These are phyloP conservation scores for Harringtonia lauricola DNA, from an alignment of 2,329 filamentous ascomycete genomes.

Conservation along the genomic window DNA sequence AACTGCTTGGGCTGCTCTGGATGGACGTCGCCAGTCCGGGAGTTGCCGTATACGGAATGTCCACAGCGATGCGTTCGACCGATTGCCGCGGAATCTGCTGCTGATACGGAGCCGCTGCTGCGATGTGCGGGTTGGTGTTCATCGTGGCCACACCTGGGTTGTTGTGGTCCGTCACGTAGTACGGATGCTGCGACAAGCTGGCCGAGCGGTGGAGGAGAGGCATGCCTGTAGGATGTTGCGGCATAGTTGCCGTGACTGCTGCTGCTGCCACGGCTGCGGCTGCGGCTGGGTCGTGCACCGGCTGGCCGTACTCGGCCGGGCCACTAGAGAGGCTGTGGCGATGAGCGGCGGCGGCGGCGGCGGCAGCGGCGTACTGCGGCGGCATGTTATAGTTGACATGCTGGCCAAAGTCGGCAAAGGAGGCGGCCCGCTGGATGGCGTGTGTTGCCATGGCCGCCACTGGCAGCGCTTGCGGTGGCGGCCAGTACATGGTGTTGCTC, in stretches of 20 bases:
- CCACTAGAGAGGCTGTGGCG: slow-evolving; percentile 35
- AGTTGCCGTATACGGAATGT: slow-evolving; percentile 39
- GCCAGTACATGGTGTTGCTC: slow-evolving; percentile 40
- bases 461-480: slow-evolving; percentile 24
- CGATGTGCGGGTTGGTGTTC: slow-evolving; percentile 33
- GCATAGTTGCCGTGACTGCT: slow-evolving; percentile 6
- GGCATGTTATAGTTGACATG: slow-evolving; percentile 31
- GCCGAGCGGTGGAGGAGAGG: slow-evolving; percentile 38
- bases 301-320: slow-evolving; percentile 30
- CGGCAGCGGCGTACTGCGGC: slow-evolving; percentile 26
- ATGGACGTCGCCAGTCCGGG: slow-evolving; percentile 35
- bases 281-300: slow-evolving; percentile 23
- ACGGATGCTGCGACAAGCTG: slow-evolving; percentile 33
- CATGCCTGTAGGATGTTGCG: slow-evolving; percentile 24
- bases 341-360: slow-evolving; percentile 26
- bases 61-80: slow-evolving; percentile 32
- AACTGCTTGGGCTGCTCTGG: slow-evolving; percentile 50
- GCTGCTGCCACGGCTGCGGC: slow-evolving; percentile 1
- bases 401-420: slow-evolving; percentile 44
- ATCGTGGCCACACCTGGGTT: slow-evolving; percentile 53
- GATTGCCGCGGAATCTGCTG: slow-evolving; percentile 42
- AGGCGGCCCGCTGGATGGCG: slow-evolving; percentile 38
- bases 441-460: slow-evolving; percentile 24
- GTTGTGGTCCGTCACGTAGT: slow-evolving; percentile 50
- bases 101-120: slow-evolving; percentile 20